Conservation (phyloP, 331 rosid species). For the Malus hybrid region DNA sequence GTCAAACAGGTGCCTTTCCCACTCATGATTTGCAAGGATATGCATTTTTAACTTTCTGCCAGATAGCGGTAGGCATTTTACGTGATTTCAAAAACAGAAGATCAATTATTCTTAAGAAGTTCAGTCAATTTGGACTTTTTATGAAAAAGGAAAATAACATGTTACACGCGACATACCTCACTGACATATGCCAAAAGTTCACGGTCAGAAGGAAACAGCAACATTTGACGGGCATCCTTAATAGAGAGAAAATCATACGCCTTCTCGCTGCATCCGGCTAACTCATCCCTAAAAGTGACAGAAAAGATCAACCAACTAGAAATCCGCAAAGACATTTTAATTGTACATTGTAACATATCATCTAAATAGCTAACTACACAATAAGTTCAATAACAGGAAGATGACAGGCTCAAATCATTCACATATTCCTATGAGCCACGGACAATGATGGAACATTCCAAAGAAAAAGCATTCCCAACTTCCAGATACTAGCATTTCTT, state of each 20-base stretch:
- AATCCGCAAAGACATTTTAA: background rate
- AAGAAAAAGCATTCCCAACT: background rate
- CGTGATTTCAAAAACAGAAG: background rate
- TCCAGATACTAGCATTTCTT: background rate
- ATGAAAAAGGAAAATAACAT: background rate
- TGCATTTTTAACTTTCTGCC: background rate
- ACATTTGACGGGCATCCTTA: slow-evolving; percentile 67
- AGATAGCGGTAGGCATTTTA: background rate
- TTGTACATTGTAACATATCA: background rate
- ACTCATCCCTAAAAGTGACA: slow-evolving; percentile 66
- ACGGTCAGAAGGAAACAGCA: slow-evolving; percentile 62
- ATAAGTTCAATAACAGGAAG: background rate
- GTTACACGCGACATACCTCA: slow-evolving; percentile 39
- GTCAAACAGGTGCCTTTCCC: background rate
- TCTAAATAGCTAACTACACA: background rate
- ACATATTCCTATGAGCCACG: background rate
- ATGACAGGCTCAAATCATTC: background rate
- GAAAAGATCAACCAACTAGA: slow-evolving; percentile 16
- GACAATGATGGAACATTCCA: background rate
- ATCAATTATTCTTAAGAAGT: background rate
- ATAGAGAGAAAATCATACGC: slow-evolving; percentile 88
- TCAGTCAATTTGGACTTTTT: background rate
- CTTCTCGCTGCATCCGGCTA: slow-evolving; percentile 97
- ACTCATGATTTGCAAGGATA: background rate
- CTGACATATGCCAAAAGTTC: slow-evolving; percentile 61